These are phyloP conservation scores for Stephania japonica DNA, from an alignment of 164 flowering plant genomes.

Conservation along the genomic window DNA sequence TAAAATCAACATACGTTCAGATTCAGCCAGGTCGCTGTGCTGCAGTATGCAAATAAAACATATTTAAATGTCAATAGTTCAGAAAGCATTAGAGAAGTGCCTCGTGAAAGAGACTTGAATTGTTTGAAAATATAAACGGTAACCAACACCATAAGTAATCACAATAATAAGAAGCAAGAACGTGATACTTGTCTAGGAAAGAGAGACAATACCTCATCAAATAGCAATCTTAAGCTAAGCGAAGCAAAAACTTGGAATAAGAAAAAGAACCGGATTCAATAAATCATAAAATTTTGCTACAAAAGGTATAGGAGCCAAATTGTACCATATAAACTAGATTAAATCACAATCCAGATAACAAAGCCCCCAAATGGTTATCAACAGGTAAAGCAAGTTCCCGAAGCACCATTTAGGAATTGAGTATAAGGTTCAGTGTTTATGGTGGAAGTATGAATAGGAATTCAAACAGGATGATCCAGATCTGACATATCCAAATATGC, in stretches of 20 bases:
- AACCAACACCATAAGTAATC: constrained; percentile 3
- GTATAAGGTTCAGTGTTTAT: background rate
- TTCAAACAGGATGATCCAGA: too few species aligned
- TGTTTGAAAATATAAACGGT: background rate
- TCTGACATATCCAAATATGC: too few species aligned
- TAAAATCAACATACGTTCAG: constrained; percentile 43
- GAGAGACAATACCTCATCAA: background rate
- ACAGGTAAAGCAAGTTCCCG: background rate
- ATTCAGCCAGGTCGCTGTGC: constrained; percentile 84
- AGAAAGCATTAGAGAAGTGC: background rate
- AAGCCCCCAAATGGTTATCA: background rate
- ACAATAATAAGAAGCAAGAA: background rate
- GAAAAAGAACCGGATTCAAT: background rate
- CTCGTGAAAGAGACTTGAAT: background rate
- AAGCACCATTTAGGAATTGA: background rate
- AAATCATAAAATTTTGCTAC: background rate
- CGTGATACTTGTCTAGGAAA: background rate
- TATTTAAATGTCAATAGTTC: background rate
- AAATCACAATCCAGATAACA: background rate
- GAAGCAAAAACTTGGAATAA: background rate
- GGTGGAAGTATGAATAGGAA: too few species aligned
- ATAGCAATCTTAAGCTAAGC: background rate
- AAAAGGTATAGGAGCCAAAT: background rate
- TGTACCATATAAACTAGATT: background rate
- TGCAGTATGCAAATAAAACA: constrained; percentile 19